Evolutionary conservation across 768 basidiomycete genomes (phyloP), one percentile per base, ranked within the genome.

Genomic region (Xerocomus potaroensis): DNA sequence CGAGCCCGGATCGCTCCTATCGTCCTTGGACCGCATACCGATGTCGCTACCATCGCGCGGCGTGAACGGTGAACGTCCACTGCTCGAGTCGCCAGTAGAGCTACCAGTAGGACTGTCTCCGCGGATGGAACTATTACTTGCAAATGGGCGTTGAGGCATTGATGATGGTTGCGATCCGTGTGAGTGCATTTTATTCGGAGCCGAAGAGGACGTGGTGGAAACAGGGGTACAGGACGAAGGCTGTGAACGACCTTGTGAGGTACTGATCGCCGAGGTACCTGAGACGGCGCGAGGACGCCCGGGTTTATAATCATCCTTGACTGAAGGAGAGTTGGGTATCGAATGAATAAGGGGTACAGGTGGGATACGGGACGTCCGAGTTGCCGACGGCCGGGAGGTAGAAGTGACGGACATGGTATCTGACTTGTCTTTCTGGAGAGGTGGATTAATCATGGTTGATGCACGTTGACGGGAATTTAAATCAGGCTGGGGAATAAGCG

Each of bases 41-140:
- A 75, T 57, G 27, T 91, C 89, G 54, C 87, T 88, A 21, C 87
- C 89, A 58, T 90, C 88, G 32, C 76, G 70, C 4, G 89, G 90
- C 14, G 90, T 91, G 38, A 84, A 69, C 10, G 89, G 90, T 15
- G 77, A 75, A 29, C 81, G 72, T 14, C 86, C 85, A 56, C 81
- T 86, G 51, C 87, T 91, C 49, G 88, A 90, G 60, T 85, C 88
- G 7, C 89, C 89, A 12, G 84, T 88, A 24, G 89, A 91, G 60
- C 88, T 91, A 11, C 65, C 65, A 0, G 84, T 84, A 11, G 88
- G 88, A 57, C 87, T 89, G 49, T 84, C 76, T 11, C 83, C 70
- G 23, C 69, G 65, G 21, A 63, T 5, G 10, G 57, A 47, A 24
- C 70, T 60, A 40, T 58, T 67, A 29, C 66, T 55, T 6, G 70